These are phyloP conservation scores for Botrytis elliptica DNA, from an alignment of 2,329 filamentous ascomycete species.

Conservation along the genomic window DNA sequence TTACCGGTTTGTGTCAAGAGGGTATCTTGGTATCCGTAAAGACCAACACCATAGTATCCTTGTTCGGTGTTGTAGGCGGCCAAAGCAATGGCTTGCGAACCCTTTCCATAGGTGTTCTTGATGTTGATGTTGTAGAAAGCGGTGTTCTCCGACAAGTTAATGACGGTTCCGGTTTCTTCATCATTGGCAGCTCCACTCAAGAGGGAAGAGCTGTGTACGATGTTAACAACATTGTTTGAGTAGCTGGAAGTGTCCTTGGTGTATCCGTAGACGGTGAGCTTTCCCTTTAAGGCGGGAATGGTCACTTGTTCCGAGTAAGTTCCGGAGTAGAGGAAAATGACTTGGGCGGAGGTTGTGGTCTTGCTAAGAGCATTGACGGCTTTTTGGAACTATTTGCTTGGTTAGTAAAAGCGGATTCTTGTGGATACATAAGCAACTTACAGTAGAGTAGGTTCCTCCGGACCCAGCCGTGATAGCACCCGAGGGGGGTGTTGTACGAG, in stretches of 20 bases:
- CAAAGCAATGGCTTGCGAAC: slow-evolving; percentile 53
- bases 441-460: slow-evolving; percentile 46
- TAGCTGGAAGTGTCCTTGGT: slow-evolving; percentile 49
- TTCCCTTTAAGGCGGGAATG: slow-evolving; percentile 47
- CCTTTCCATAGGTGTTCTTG: slow-evolving; percentile 50
- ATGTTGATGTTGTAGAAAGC: slow-evolving; percentile 61
- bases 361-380: slow-evolving; percentile 53
- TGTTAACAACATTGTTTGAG: slow-evolving; percentile 51
- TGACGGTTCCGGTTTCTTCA: slow-evolving; percentile 39
- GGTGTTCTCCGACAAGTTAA: slow-evolving; percentile 45
- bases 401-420: slow-evolving; percentile 13
- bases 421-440: slow-evolving; percentile 27
- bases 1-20: slow-evolving; percentile 49
- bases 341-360: slow-evolving; percentile 46
- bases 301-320: slow-evolving; percentile 59
- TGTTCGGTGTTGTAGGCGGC: slow-evolving; percentile 51
- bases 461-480: slow-evolving; percentile 49
- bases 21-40: slow-evolving; percentile 59
- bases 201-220: slow-evolving; percentile 44
- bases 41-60: slow-evolving; percentile 56
- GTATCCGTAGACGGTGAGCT: slow-evolving; percentile 55
- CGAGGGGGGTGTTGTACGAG: slow-evolving; percentile 46
- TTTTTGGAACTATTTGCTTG: slow-evolving; percentile 43
- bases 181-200: slow-evolving; percentile 45
- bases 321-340: slow-evolving; percentile 55